Evolutionary conservation across 495 filamentous ascomycete genomes (phyloP), one percentile per base, ranked within the genome.

Genomic region (Cercophora sp.): DNA sequence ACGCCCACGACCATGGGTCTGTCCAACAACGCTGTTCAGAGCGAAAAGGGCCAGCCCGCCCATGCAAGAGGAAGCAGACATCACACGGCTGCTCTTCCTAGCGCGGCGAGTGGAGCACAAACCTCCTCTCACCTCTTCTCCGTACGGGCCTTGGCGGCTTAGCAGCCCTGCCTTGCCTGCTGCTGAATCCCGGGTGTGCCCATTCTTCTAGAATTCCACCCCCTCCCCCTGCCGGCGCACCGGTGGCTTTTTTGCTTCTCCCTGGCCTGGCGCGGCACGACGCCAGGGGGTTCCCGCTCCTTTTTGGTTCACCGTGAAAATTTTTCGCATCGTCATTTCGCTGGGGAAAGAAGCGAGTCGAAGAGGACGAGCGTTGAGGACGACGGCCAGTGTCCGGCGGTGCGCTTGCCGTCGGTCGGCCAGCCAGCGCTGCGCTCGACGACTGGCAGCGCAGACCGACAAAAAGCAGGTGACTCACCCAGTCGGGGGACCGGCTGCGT

Each of bases 1-100:
- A 66, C 61, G 52, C 42, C 61, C 65, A 65, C 61, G 52, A 53
- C 61, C 60, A 56, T 54, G 62, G 64, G 64, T 67, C 61, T 58
- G 59, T 57, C 59, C 60, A 68, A 58, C 61, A 56, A 40, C 47
- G 24, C 25, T 27, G 31, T 31, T 36, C 31, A 48, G 43, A 51
- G 42, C 15, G 42, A 37, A 51, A 34, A 40, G 48, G 48, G 24
- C 52, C 57, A 50, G 48, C 25, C 55, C 49, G 36, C 55, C 58
- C 47, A 22, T 51, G 48, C 59, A 60, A 41, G 48, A 51, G 19
- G 16, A 39, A 56, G 42, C 18, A 34, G 22, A 49, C 51, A 58
- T 60, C 58, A 61, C 53, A 50, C 47, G 44, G 54, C 22, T 37
- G 47, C 42, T 24, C 47, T 55, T 56, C 51, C 57, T 54, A 55